These are phyloP conservation scores for Rhinocladiella mackenziei DNA, from an alignment of 2,329 filamentous ascomycete species.

Conservation along the genomic window DNA sequence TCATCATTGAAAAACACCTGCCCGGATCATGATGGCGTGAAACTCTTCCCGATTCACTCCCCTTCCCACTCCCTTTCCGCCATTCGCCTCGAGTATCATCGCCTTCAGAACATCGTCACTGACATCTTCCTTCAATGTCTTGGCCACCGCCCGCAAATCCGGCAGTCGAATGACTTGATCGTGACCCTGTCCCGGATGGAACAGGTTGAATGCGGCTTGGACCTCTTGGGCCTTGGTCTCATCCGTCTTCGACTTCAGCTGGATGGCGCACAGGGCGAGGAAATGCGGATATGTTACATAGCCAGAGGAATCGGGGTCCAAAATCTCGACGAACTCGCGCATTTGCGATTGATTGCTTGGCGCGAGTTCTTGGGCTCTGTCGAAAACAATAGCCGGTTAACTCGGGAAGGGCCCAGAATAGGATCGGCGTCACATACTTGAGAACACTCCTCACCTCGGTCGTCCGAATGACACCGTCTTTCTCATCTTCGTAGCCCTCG, in stretches of 20 bases:
- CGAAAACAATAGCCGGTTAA: no score
- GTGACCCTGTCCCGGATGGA: constrained; percentile 53
- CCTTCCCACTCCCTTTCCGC: constrained; percentile 64
- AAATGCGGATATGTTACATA: constrained; percentile 77
- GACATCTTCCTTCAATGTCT: constrained; percentile 76
- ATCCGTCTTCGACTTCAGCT: constrained; percentile 60
- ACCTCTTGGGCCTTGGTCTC: constrained; percentile 61
- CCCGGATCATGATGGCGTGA: constrained; percentile 76
- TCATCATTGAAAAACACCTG: constrained; percentile 69
- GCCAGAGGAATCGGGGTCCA: constrained; percentile 79
- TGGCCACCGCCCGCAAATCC: constrained; percentile 74
- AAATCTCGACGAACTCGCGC: constrained; percentile 68
- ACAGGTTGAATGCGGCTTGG: constrained; percentile 75
- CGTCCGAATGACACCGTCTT: constrained; percentile 64
- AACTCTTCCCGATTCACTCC: constrained; percentile 79
- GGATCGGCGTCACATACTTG: no score
- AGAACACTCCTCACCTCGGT: constrained; percentile 67
- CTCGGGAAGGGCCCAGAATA: no score
- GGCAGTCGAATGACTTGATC: constrained; percentile 68
- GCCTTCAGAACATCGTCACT: constrained; percentile 78
- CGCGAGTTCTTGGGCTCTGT: constrained; percentile 74
- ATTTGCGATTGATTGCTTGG: constrained; percentile 62
- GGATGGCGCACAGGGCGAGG: constrained; percentile 81
- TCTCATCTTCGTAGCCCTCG: constrained; percentile 66
- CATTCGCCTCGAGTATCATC: constrained; percentile 94